Evolutionary conservation across 2,329 filamentous ascomycete genomes (phyloP), one percentile per base, ranked within the genome.

Genomic region (Scedosporium dehoogii): DNA sequence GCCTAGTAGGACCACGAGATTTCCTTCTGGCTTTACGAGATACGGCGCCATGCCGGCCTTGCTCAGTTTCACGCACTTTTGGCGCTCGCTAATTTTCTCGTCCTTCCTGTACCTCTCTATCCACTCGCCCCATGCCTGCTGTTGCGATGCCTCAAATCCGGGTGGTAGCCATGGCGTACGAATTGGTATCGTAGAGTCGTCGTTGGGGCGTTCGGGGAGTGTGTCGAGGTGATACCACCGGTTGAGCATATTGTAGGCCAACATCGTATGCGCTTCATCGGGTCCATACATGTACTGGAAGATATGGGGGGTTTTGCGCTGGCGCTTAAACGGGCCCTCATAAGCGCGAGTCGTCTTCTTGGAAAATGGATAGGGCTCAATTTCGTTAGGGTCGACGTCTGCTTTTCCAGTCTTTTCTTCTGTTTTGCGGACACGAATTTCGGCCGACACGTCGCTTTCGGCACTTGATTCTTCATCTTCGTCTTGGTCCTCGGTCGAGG

Each of bases 1-100:
- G 0, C 74, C 74, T 29, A 76, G 63, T 58, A 78, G 60, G 4
- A 75, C 69, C 0, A 70, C 71, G 64, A 78, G 69, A 0, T 67
- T 61, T 2, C 68, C 67, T 23, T 65, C 67, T 14, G 65, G 67
- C 27, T 69, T 67, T 29, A 65, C 66, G 60, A 76, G 76, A 51
- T 62, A 61, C 16, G n/a, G 16, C 25, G 12, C 27, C 65, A 66
- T 6, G 58, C 62, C 2, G 71, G 68, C 58, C 74, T 72, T 4
- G 1, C 68, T 65, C 6, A 72, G 67, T 38, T 74, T 71, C 6
- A 64, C 25, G 7, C 14, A 16, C 18, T 29, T 46, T 46, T 64
- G 58, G 9, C 60, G 41, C 38, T 62, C 59, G 10, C 29, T n/a
- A 9, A 38, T 25, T 4, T 60, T 55, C 3, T 9, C 42, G 18